Conservation (phyloP, 306 rosid species). For the Fragaria nilgerrensis region DNA sequence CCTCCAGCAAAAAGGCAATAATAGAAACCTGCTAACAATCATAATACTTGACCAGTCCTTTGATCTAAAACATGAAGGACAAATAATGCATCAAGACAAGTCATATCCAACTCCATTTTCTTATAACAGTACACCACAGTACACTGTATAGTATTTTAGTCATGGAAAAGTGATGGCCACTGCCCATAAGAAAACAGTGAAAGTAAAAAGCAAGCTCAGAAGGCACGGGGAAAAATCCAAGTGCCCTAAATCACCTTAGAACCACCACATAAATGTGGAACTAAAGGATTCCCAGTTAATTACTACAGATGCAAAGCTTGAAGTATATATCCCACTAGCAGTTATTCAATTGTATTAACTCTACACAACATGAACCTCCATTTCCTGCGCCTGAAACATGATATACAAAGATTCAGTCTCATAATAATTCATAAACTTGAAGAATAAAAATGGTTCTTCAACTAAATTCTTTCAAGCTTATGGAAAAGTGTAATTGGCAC, state of each 20-base stretch:
- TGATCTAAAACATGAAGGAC: neutral
- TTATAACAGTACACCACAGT: neutral
- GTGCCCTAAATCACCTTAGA: constrained; percentile 42
- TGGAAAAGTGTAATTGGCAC: neutral
- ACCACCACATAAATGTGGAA: constrained; percentile 28
- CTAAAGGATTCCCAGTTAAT: constrained; percentile 40
- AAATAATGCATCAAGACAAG: neutral
- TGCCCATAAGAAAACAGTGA: neutral
- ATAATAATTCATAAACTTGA: neutral
- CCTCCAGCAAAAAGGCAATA: neutral
- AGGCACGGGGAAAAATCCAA: neutral
- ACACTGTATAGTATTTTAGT: neutral
- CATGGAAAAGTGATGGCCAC: neutral
- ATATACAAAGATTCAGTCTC: constrained; percentile 4
- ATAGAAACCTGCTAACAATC: neutral
- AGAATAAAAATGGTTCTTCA: neutral
- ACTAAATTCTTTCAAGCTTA: neutral
- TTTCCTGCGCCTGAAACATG: constrained; percentile 40
- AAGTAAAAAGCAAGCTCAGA: neutral
- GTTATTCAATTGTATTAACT: constrained; percentile 33
- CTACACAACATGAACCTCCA: constrained; percentile 28
- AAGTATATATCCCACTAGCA: constrained; percentile 29
- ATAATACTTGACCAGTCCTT: neutral
- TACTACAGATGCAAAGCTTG: constrained; percentile 25
- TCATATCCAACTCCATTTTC: neutral